Percentiles rank a stretch among this genome's conserved stretches.
Evolutionary conservation across 495 filamentous ascomycete genomes (phyloP).

Genomic region (Tuber aestivum): DNA sequence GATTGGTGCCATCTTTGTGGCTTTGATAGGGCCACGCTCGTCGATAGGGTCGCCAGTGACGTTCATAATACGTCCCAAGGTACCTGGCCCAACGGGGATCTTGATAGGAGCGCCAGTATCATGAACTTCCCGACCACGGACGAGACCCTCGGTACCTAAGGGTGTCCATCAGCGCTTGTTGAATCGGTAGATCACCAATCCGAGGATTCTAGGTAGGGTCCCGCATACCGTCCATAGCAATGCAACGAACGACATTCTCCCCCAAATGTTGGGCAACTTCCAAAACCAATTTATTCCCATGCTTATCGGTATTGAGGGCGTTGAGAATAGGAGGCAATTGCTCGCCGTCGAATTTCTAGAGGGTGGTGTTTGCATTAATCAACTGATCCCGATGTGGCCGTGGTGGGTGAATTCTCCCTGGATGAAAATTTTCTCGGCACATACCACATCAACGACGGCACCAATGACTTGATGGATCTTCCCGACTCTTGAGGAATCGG

Average conservation of each 20-base stretch:
- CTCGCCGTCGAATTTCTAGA: conserved; percentile 90
- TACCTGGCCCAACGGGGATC: conserved; percentile 90
- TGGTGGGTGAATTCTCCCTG: conserved; percentile 46
- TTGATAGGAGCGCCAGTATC: conserved; percentile 95
- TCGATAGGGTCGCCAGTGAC: conserved; percentile 99
- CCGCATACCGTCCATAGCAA: conserved; percentile 98
- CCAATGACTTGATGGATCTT: conserved; percentile 68
- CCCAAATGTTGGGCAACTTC: conserved; percentile 99
- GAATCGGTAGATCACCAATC: conserved; percentile 9
- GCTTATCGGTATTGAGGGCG: conserved; percentile 84
- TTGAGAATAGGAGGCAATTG: conserved; percentile 96
- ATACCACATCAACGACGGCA: conserved; percentile 63
- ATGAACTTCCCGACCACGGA: conserved; percentile 72
- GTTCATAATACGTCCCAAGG: conserved; percentile 99
- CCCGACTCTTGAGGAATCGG: conserved; percentile 49
- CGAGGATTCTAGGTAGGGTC: conserved; percentile 7
- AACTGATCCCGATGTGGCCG: conserved; percentile 3
- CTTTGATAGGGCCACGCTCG: conserved; percentile 96
- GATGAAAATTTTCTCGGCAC: conserved; percentile 71
- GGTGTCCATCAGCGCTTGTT: conserved; percentile 17
- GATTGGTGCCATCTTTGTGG: conserved; percentile 76
- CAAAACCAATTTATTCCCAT: conserved; percentile 88
- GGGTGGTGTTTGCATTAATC: not conserved
- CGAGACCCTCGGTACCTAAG: conserved; percentile 95
- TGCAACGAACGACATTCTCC: conserved; percentile 97